Evolutionary conservation across 2,329 filamentous ascomycete species (phyloP).

Genomic region (Cercospora janseana): DNA sequence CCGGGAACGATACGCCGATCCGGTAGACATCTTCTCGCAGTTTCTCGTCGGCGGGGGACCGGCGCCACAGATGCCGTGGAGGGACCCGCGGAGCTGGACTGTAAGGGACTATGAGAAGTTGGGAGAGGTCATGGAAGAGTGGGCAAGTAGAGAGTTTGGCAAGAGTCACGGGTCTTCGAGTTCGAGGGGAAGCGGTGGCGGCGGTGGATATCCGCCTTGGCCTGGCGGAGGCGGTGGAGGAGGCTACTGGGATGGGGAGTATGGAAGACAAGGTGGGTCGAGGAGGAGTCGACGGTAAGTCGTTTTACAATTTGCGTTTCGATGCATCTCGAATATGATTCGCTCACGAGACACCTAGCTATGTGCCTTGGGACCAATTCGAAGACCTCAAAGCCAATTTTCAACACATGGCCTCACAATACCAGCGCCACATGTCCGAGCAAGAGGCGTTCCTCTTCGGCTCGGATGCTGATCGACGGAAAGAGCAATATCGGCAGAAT

Average conservation of each 20-base stretch:
- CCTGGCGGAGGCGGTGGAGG: constrained; percentile 9
- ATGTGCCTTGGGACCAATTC: constrained; percentile 10
- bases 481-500: constrained; percentile 28
- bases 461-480: constrained; percentile 26
- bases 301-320: not conserved
- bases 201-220: constrained; percentile 12
- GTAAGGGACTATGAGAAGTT: constrained; percentile 32
- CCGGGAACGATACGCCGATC: constrained; percentile 29
- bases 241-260: constrained; percentile 15
- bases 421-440: constrained; percentile 22
- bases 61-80: constrained; percentile 19
- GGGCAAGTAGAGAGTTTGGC: constrained; percentile 22
- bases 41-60: constrained; percentile 20
- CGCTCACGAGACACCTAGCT: not conserved
- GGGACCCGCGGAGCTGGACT: constrained; percentile 26
- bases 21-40: constrained; percentile 26
- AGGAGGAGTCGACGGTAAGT: constrained; percentile 8
- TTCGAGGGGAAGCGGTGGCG: constrained; percentile 6
- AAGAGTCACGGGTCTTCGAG: not conserved
- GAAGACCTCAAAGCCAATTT: constrained; percentile 19
- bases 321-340: not conserved
- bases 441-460: constrained; percentile 29
- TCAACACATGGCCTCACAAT: constrained; percentile 25
- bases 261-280: not conserved
- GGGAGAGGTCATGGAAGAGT: constrained; percentile 29